Percentiles rank a stretch among this genome's conserved stretches.
Conservation (phyloP, 1,284 basidiomycete genomes). For the Neonothopanus nambi region DNA sequence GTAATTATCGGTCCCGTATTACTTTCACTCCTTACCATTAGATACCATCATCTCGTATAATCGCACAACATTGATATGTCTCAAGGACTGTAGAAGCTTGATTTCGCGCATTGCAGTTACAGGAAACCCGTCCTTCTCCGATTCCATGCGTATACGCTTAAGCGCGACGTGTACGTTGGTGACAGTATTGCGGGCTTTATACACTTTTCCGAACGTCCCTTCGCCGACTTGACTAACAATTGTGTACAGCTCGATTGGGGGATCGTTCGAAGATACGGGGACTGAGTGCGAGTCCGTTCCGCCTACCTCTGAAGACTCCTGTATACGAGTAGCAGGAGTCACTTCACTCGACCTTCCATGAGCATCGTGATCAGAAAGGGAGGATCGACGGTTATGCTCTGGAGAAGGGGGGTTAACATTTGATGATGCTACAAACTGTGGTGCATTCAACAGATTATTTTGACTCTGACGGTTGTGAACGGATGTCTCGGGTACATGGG, state of each 20-base stretch:
- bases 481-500: not conserved
- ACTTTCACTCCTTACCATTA: slow-evolving; percentile 62
- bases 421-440: slow-evolving; percentile 8
- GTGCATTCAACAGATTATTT: not conserved
- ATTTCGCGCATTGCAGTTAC: slow-evolving; percentile 99
- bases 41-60: slow-evolving; percentile 99
- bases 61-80: slow-evolving; percentile 87
- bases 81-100: slow-evolving; percentile 90
- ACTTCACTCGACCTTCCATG: slow-evolving; percentile 3
- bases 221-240: slow-evolving; percentile 96
- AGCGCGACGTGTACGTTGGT: slow-evolving; percentile 83
- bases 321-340: not conserved
- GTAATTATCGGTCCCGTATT: too few species aligned
- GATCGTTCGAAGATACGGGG: slow-evolving; percentile 22
- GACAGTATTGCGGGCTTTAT: slow-evolving; percentile 89
- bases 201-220: slow-evolving; percentile 99
- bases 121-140: slow-evolving; percentile 96
- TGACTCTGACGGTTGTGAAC: not conserved
- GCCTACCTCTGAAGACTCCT: not conserved
- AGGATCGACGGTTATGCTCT: not conserved
- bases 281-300: not conserved
- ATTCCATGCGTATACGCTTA: slow-evolving; percentile 98
- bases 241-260: slow-evolving; percentile 72
- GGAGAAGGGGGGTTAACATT: not conserved
- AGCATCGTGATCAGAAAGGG: not conserved